Percentiles rank a stretch among this genome's conserved stretches.
phyloP scores from a whole-genome alignment of 176 grass and related monocot genomes.

The Leersia perrieri region DNA sequence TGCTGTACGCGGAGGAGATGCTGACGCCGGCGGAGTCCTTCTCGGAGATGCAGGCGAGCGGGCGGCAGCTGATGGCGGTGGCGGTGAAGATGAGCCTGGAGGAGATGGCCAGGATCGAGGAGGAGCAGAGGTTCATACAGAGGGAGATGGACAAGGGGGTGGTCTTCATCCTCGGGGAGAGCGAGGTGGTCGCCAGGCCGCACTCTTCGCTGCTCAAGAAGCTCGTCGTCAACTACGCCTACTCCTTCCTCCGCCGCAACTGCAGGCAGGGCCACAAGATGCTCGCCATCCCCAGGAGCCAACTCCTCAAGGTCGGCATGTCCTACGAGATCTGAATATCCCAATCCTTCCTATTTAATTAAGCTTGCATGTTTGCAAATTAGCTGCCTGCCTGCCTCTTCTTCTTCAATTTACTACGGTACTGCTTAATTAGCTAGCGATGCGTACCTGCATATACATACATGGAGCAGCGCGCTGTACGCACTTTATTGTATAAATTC shows the following conservation, averaged over 20 bases:
- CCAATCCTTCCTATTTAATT: too few relatives aligned
- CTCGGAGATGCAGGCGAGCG: slow-evolving; percentile 49
- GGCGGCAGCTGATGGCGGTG: slow-evolving; percentile 11
- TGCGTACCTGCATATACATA: too few relatives aligned
- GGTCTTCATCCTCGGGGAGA: slow-evolving; percentile 70
- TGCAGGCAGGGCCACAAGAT: slow-evolving; percentile 56
- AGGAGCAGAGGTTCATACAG: slow-evolving; percentile 50
- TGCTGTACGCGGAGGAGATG: slow-evolving; percentile 47
- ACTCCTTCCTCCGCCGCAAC: slow-evolving; percentile 67
- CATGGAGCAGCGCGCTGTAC: too few relatives aligned
- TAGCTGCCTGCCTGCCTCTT: too few relatives aligned
- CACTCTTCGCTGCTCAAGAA: slow-evolving; percentile 61
- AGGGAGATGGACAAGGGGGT: slow-evolving; percentile 68
- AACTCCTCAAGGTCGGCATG: slow-evolving; percentile 85
- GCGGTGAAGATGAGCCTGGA: slow-evolving; percentile 42
- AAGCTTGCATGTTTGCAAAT: too few relatives aligned
- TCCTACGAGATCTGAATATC: slow-evolving; percentile 63
- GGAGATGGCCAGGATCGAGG: slow-evolving; percentile 43
- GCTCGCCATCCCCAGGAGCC: slow-evolving; percentile 54
- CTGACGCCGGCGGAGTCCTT: slow-evolving; percentile 52
- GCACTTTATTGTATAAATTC: too few relatives aligned
- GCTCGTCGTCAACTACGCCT: slow-evolving; percentile 55
- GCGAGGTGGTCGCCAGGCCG: slow-evolving; percentile 55
- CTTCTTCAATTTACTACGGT: too few relatives aligned
- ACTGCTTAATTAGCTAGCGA: too few relatives aligned